Percentiles rank a stretch among this genome's conserved stretches.
These are phyloP conservation scores for Limtongia smithiae DNA, from an alignment of 805 yeast species.

Conservation along the genomic window DNA sequence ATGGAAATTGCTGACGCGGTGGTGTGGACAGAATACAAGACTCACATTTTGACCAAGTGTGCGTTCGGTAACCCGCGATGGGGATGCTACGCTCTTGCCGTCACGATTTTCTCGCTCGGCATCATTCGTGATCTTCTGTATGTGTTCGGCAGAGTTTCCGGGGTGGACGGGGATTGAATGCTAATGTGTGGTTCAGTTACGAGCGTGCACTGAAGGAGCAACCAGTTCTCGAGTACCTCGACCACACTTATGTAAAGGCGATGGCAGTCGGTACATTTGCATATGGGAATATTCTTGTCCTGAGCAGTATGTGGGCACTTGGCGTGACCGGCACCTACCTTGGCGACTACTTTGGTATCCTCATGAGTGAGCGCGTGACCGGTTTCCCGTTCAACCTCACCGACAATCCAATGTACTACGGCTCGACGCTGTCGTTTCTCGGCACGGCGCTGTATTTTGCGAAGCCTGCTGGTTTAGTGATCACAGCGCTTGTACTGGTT, in stretches of 20 bases:
- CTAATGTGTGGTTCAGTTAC: constrained; percentile 36
- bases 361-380: constrained; percentile 85
- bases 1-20: background rate
- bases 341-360: constrained; percentile 97
- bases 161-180: background rate
- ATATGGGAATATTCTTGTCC: constrained; percentile 75
- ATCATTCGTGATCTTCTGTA: constrained; percentile 70
- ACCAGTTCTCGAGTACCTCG: constrained; percentile 57
- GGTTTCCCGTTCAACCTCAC: constrained; percentile 89
- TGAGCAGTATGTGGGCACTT: constrained; percentile 82
- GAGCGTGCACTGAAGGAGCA: constrained; percentile 70
- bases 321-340: constrained; percentile 96
- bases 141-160: background rate
- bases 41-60: constrained; percentile 69
- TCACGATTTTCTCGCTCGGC: constrained; percentile 81
- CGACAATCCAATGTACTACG: constrained; percentile 96
- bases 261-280: constrained; percentile 56
- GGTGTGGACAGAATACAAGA: constrained; percentile 56
- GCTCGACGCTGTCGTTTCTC: constrained; percentile 81
- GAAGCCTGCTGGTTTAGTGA: constrained; percentile 81
- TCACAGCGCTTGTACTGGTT: constrained; percentile 66
- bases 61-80: constrained; percentile 59
- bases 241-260: constrained; percentile 40
- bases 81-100: constrained; percentile 85
- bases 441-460: constrained; percentile 83